A percentile compares a stretch with the other conserved stretches of the same genome.
These are phyloP conservation scores for Prunus mume DNA, from an alignment of 306 rosid species.

Conservation along the genomic window DNA sequence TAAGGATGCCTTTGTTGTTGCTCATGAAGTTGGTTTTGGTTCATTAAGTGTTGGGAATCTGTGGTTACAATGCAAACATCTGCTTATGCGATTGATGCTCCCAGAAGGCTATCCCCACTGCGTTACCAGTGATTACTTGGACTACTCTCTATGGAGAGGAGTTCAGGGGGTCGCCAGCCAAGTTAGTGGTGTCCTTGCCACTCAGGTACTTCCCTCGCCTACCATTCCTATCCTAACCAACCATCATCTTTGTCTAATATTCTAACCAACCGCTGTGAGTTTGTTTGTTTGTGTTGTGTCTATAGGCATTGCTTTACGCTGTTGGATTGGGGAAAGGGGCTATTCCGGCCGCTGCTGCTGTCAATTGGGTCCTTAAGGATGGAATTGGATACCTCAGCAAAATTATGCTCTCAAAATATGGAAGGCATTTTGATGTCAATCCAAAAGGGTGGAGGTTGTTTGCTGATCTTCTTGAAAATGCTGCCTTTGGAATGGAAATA, in stretches of 20 bases:
- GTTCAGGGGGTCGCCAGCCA: constrained; percentile 95
- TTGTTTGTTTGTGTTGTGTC: not conserved
- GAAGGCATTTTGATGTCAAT: constrained; percentile 88
- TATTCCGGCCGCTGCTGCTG: constrained; percentile 86
- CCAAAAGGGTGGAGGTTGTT: constrained; percentile 97
- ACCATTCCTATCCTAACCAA: not conserved
- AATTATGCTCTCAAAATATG: constrained; percentile 79
- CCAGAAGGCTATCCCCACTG: constrained; percentile 88
- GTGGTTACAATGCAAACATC: constrained; percentile 44
- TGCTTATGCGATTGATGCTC: constrained; percentile 64
- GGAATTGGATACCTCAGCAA: constrained; percentile 92
- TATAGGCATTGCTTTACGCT: constrained; percentile 73
- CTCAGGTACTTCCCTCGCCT: constrained; percentile 39
- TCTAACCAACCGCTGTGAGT: not conserved
- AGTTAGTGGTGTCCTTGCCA: constrained; percentile 83
- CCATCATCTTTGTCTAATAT: not conserved
- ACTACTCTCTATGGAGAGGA: constrained; percentile 88
- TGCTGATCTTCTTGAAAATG: constrained; percentile 86
- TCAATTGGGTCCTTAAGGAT: constrained; percentile 95
- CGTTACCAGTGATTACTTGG: constrained; percentile 79
- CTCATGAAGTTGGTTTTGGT: constrained; percentile 17
- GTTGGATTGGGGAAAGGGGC: constrained; percentile 96
- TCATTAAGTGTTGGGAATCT: constrained; percentile 20
- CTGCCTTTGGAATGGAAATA: constrained; percentile 93
- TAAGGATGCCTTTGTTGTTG: constrained; percentile 48